These are phyloP conservation scores for Cercospora citrullina DNA, from an alignment of 2,329 filamentous ascomycete species.

Conservation along the genomic window DNA sequence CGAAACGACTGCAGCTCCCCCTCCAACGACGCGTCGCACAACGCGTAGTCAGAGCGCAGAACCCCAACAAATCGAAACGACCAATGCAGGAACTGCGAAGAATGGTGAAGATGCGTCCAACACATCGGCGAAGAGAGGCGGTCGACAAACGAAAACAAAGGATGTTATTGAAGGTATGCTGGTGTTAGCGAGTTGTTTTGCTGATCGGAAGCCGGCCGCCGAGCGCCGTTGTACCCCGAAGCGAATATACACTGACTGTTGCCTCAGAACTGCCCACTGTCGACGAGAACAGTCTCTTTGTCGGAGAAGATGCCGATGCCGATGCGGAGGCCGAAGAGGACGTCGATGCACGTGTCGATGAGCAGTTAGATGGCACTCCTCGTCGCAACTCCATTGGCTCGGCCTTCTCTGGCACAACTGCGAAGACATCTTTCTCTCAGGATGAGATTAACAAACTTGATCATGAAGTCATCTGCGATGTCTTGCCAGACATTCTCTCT, in stretches of 20 bases:
- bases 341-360: slow-evolving; percentile 18
- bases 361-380: slow-evolving; percentile 24
- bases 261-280: slow-evolving; percentile 15
- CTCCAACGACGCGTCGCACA: slow-evolving; percentile 12
- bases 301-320: slow-evolving; percentile 13
- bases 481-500: slow-evolving; percentile 41
- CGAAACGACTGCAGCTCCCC: slow-evolving; percentile 3
- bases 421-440: slow-evolving; percentile 49
- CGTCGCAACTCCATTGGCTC: slow-evolving; percentile 34
- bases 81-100: not conserved
- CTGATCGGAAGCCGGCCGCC: not conserved
- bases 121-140: not conserved
- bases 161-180: slow-evolving; percentile 3
- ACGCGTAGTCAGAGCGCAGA: slow-evolving; percentile 17
- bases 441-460: slow-evolving; percentile 47
- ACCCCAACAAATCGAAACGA: slow-evolving; percentile 3
- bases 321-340: slow-evolving; percentile 18
- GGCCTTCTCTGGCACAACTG: slow-evolving; percentile 50
- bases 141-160: slow-evolving; percentile 2
- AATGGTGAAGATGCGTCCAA: not conserved
- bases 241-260: not conserved
- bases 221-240: not conserved
- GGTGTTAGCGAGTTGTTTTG: not conserved
- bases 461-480: slow-evolving; percentile 44
- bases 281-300: slow-evolving; percentile 8